phyloP scores from a whole-genome alignment of 345 rosid species.

The Aquilaria malaccensis region DNA sequence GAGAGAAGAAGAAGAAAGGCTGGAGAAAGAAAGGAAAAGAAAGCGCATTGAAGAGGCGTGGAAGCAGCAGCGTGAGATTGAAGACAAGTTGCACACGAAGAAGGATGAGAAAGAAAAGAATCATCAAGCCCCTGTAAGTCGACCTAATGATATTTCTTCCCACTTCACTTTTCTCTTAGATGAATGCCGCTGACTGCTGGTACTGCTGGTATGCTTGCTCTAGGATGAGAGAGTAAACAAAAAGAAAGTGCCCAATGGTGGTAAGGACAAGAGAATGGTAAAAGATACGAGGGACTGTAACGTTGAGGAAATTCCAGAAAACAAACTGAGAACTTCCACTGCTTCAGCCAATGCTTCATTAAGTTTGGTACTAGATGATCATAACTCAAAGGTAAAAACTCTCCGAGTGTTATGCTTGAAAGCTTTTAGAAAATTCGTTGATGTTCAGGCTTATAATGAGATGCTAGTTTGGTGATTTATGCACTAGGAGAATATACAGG shows the following conservation, averaged over 20 bases:
- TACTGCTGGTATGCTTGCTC: conserved; percentile 8
- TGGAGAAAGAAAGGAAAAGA: conserved; percentile 63
- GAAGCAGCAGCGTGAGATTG: conserved; percentile 45
- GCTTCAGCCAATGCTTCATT: conserved; percentile 26
- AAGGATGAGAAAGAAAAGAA: conserved; percentile 44
- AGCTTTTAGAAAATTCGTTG: not conserved
- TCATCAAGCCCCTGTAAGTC: conserved; percentile 33
- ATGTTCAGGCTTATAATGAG: not conserved
- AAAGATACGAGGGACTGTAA: conserved; percentile 17
- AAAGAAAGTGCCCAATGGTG: conserved; percentile 26
- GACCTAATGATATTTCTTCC: conserved; percentile 2
- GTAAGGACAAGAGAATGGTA: conserved; percentile 24
- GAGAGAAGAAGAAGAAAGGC: conserved; percentile 69
- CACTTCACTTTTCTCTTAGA: not conserved
- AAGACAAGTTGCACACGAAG: conserved; percentile 36
- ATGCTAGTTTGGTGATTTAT: no score
- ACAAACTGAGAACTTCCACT: conserved; percentile 18
- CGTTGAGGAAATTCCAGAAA: conserved; percentile 20
- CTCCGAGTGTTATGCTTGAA: not conserved
- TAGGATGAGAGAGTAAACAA: conserved; percentile 36
- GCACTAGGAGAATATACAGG: no score
- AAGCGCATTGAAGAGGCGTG: conserved; percentile 54
- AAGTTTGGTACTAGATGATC: conserved; percentile 21
- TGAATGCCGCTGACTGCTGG: conserved; percentile 5
- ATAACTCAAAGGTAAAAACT: conserved; percentile 46